Evolutionary conservation across 306 rosid species (phyloP).

Genomic region (Cucurbita ficifolia): DNA sequence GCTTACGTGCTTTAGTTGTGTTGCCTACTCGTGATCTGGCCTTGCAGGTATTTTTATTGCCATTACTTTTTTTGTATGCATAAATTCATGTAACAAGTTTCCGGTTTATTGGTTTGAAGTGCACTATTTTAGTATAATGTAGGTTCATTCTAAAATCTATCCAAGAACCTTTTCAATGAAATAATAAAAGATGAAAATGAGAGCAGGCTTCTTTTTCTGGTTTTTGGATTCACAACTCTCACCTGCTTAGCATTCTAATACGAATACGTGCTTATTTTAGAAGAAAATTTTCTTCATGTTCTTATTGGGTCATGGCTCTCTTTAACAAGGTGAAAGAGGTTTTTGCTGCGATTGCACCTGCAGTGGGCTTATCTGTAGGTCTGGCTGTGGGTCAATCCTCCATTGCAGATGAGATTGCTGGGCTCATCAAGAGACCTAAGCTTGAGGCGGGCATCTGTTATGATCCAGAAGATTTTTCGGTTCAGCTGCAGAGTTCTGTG

Average conservation of each 20-base stretch:
- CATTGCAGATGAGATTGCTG: constrained; percentile 53
- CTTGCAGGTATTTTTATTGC: constrained; percentile 40
- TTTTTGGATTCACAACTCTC: not conserved
- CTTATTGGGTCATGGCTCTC: not conserved
- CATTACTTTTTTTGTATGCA: not conserved
- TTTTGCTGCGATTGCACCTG: constrained; percentile 55
- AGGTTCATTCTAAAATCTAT: not conserved
- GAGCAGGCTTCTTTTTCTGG: not conserved
- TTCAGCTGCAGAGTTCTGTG: constrained; percentile 40
- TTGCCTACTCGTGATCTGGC: constrained; percentile 92
- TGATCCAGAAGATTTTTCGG: constrained; percentile 30
- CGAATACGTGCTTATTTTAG: not conserved
- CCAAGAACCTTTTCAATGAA: not conserved
- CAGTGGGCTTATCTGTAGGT: constrained; percentile 68
- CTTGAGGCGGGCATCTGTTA: constrained; percentile 40
- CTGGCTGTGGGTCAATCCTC: constrained; percentile 84
- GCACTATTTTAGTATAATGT: not conserved
- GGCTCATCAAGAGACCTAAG: constrained; percentile 39
- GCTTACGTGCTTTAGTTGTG: constrained; percentile 64
- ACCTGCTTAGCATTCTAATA: not conserved
- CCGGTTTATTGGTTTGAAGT: not conserved
- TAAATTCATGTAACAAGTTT: not conserved
- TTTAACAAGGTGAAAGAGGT: constrained; percentile 45
- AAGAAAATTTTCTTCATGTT: not conserved
- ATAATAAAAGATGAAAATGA: not conserved